Evolutionary conservation across 768 basidiomycete species (phyloP).

Genomic region (Hygrophoropsis aurantiaca): DNA sequence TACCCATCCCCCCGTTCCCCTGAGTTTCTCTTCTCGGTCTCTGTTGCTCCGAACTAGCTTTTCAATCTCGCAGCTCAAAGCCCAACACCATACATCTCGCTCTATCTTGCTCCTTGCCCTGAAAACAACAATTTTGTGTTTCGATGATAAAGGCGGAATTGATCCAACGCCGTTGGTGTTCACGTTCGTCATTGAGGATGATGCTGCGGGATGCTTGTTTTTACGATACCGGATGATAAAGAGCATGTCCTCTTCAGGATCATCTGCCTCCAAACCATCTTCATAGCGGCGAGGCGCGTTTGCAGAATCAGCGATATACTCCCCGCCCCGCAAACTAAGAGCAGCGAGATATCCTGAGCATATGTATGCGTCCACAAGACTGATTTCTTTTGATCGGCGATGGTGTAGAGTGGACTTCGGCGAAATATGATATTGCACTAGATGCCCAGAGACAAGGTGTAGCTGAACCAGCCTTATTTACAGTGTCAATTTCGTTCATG

Average conservation of each 20-base stretch:
- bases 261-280: constrained; percentile 87
- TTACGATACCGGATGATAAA: constrained; percentile 78
- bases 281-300: constrained; percentile 73
- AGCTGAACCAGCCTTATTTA: constrained; percentile 61
- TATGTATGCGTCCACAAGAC: constrained; percentile 74
- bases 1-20: constrained; percentile 62
- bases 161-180: constrained; percentile 16
- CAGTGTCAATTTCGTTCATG: neutral
- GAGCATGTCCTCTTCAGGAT: constrained; percentile 83
- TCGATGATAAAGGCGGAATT: constrained; percentile 54
- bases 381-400: constrained; percentile 53
- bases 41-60: constrained; percentile 61
- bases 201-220: constrained; percentile 21
- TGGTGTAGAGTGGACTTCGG: constrained; percentile 57
- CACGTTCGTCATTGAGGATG: constrained; percentile 6
- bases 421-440: constrained; percentile 71
- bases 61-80: constrained; percentile 88
- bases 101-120: constrained; percentile 82
- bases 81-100: constrained; percentile 94
- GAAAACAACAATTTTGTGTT: constrained; percentile 63
- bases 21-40: constrained; percentile 63
- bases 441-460: constrained; percentile 71
- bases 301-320: constrained; percentile 55
- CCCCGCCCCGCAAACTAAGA: constrained; percentile 59
- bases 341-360: constrained; percentile 86